Evolutionary conservation across 306 rosid species (phyloP).

Genomic region (Amphicarpaea edgeworthii): DNA sequence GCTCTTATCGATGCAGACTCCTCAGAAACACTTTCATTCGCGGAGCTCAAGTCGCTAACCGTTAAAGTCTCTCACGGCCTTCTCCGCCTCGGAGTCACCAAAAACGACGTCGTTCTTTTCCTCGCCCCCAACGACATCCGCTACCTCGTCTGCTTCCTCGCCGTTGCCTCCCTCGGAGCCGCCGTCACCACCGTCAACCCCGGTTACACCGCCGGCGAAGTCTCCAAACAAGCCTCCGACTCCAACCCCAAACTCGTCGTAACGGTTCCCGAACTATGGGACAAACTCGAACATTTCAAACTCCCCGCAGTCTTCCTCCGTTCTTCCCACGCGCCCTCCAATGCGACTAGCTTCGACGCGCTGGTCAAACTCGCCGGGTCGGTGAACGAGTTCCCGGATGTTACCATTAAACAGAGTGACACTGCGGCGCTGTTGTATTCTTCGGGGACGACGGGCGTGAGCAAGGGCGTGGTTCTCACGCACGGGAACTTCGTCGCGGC

Average conservation of each 20-base stretch:
- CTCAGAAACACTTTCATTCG: constrained; percentile 53
- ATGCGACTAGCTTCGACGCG: constrained; percentile 47
- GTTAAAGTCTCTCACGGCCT: constrained; percentile 62
- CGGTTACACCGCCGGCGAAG: constrained; percentile 64
- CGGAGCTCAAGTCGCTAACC: constrained; percentile 57
- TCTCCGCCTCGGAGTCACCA: constrained; percentile 60
- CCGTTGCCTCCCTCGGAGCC: constrained; percentile 70
- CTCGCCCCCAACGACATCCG: constrained; percentile 77
- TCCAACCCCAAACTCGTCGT: constrained; percentile 33
- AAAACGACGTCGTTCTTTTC: constrained; percentile 82
- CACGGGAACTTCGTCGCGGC: constrained; percentile 78
- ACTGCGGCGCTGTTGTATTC: constrained; percentile 85
- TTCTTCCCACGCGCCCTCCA: neutral
- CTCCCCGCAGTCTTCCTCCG: constrained; percentile 66
- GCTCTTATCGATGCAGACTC: constrained; percentile 45
- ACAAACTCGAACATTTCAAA: constrained; percentile 61
- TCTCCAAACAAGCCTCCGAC: constrained; percentile 69
- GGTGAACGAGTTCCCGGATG: constrained; percentile 60
- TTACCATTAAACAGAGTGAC: constrained; percentile 59
- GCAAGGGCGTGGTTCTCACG: constrained; percentile 84
- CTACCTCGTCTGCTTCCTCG: constrained; percentile 67
- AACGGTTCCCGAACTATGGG: constrained; percentile 69
- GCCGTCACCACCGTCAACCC: constrained; percentile 81
- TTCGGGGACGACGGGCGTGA: constrained; percentile 84
- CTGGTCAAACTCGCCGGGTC: constrained; percentile 49